Conservation (phyloP, 495 filamentous ascomycete genomes). For the Aspergillus wentii region DNA sequence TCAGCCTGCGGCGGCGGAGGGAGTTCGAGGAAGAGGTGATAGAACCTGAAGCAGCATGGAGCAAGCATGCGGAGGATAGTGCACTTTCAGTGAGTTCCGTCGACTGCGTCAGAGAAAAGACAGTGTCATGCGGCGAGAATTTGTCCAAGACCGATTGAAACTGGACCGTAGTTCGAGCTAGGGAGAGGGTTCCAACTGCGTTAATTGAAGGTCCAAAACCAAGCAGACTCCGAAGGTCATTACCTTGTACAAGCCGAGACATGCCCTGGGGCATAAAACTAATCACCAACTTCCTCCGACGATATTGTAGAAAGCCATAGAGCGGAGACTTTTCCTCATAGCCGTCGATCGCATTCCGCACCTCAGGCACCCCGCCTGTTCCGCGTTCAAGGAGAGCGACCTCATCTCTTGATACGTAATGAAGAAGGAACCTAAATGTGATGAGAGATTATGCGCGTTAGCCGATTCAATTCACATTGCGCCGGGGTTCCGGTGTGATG, state of each 20-base stretch:
- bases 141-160: constrained; percentile 81
- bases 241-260: constrained; percentile 88
- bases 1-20: constrained; percentile 65
- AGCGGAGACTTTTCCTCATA: constrained; percentile 83
- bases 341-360: constrained; percentile 67
- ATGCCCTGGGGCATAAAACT: constrained; percentile 89
- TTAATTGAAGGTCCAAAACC: constrained; percentile 1
- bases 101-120: constrained; percentile 64
- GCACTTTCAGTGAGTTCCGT: constrained; percentile 83
- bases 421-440: constrained; percentile 77
- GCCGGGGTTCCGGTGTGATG: no score
- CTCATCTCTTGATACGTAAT: constrained; percentile 86
- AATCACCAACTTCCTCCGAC: constrained; percentile 83
- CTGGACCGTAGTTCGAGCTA: constrained; percentile 92
- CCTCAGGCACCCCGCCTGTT: constrained; percentile 78
- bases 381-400: constrained; percentile 75
- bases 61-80: constrained; percentile 80
- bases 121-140: constrained; percentile 83
- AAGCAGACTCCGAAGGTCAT: constrained; percentile 14
- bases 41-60: constrained; percentile 85
- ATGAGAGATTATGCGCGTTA: constrained; percentile 5
- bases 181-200: constrained; percentile 1
- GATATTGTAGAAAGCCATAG: constrained; percentile 87
- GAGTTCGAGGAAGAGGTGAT: constrained; percentile 83
- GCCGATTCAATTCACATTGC: constrained; percentile 2